Percentiles rank a stretch among this genome's conserved stretches.
phyloP scores from a whole-genome alignment of 2,329 filamentous ascomycete genomes.

The Aotearoamyces nothofagi region DNA sequence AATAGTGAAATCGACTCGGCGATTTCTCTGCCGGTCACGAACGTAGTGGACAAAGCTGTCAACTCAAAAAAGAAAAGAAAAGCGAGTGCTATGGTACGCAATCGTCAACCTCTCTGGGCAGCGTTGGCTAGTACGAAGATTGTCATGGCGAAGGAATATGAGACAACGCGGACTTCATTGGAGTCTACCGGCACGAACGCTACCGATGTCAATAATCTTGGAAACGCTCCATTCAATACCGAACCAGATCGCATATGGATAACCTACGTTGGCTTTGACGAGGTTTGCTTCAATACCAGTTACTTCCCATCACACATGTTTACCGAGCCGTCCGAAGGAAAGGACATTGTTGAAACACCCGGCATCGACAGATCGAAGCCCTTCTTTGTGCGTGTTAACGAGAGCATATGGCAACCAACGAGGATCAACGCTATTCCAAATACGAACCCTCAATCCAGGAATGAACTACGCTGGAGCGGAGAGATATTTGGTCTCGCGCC shows the following conservation, averaged over 20 bases:
- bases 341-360: conserved; percentile 19
- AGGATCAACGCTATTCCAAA: conserved; percentile 41
- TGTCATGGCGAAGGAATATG: conserved; percentile 83
- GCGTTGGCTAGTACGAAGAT: conserved; percentile 93
- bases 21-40: conserved; percentile 9
- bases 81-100: conserved; percentile 79
- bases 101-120: conserved; percentile 86
- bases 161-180: conserved; percentile 62
- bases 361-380: conserved; percentile 56
- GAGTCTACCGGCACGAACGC: conserved; percentile 62
- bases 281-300: conserved; percentile 63
- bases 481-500: conserved; percentile 56
- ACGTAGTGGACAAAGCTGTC: conserved; percentile 27
- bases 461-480: conserved; percentile 50
- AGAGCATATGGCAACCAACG: conserved; percentile 66
- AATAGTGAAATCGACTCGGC: conserved; percentile 12
- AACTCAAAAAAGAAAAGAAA: conserved; percentile 71
- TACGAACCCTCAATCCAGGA: conserved; percentile 11
- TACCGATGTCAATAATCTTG: conserved; percentile 63
- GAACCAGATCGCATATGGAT: conserved; percentile 67
- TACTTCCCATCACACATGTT: conserved; percentile 33
- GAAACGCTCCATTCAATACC: conserved; percentile 57
- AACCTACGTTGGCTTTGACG: conserved; percentile 62
- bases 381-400: conserved; percentile 66
- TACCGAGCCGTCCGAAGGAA: conserved; percentile 19